A percentile compares a stretch with the other conserved stretches of the same genome.
phyloP scores from a whole-genome alignment of 2,329 filamentous ascomycete species.

The Penicillium sp. region DNA sequence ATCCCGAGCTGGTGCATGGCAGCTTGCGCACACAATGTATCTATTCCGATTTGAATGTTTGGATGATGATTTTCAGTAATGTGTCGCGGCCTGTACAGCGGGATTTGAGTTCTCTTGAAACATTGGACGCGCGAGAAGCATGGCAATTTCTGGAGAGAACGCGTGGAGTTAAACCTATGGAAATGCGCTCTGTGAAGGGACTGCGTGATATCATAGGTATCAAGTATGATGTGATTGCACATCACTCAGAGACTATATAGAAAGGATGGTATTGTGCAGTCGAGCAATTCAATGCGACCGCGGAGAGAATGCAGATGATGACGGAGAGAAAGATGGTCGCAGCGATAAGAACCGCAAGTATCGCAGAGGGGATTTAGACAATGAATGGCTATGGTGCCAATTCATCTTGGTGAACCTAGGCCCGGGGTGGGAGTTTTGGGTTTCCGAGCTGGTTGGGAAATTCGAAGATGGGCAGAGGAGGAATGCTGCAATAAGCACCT shows the following conservation, averaged over 20 bases:
- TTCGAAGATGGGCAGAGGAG: neutral
- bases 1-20: neutral
- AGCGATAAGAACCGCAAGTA: neutral
- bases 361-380: neutral
- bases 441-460: neutral
- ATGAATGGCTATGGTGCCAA: constrained; percentile 10
- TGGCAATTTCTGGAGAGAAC: constrained; percentile 4
- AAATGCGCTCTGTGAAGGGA: neutral
- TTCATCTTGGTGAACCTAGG: constrained; percentile 9
- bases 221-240: constrained; percentile 1
- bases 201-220: neutral
- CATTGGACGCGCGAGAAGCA: neutral
- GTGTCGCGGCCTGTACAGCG: neutral
- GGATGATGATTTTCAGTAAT: constrained; percentile 4
- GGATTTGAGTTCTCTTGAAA: neutral
- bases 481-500: neutral
- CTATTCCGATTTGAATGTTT: neutral
- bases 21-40: neutral
- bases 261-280: constrained; percentile 2
- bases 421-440: constrained; percentile 3
- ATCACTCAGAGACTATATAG: constrained; percentile 7
- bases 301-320: neutral
- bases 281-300: constrained; percentile 10
- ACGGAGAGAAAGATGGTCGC: neutral
- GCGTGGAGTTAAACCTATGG: neutral